Evolutionary conservation across 371 early-diverging fungal genomes (phyloP), one percentile per base, ranked within the genome.

Genomic region (Mucor velutinosus): DNA sequence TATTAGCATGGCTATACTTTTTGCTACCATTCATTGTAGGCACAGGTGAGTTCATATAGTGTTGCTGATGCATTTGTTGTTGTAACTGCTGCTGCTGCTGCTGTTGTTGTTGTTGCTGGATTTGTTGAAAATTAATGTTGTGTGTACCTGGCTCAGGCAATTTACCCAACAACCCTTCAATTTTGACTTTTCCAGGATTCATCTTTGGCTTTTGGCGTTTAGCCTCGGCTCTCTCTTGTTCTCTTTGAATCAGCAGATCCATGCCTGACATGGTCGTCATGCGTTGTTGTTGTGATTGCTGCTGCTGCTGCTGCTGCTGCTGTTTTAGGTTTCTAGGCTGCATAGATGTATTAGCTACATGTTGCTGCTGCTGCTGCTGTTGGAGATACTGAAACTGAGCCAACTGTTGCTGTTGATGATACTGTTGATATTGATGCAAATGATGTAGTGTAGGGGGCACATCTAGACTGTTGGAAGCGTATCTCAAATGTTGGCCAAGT

Each of bases 131-230:
- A 39, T 75, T 80, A 25, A 79, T 73, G 39, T 72, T 83, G 33
- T 79, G 79, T 15, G 81, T 68, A 3, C 83, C 83, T 1, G 81
- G 75, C 56, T 80, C 77, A 32, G 83, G 83, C 41, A 83, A 43
- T 55, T 71, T 74, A 49, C 78, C 78, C 27, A 83, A 61, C 11
- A 83, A 62, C 7, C 83, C 83, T 68, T 83, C 79, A 35, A 83
- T 80, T 37, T 76, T 80, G 8, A 75, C 77, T 43, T 82, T 68
- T 25, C 78, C 76, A 43, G 77, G 63, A 47, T 79, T 72, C 5
- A 77, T 21, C 29, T 77, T 78, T 6, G 80, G 74, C 23, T 77
- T 80, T 51, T 76, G 76, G 17, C 80, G 66, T 32, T 76, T 76
- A 15, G 65, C 55, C 27, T 77, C 77, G 15, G 77, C 79, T 51